Evolutionary conservation across 805 yeast genomes (phyloP).

Genomic region (Wickerhamomyces hampshirensis): DNA sequence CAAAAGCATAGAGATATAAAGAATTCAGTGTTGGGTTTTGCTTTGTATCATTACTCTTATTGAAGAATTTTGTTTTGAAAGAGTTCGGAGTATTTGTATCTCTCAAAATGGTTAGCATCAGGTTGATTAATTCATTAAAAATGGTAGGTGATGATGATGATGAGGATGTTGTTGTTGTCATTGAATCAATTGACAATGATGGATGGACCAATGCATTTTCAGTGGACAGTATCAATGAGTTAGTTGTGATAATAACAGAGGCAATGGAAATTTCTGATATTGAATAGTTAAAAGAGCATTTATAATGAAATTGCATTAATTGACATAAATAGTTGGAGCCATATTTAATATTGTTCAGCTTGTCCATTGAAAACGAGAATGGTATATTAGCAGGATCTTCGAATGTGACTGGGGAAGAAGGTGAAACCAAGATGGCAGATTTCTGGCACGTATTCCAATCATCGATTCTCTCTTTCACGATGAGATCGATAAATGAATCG

Average conservation of each 20-base stretch:
- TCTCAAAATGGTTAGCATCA: constrained; percentile 16
- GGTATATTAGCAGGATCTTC: neutral
- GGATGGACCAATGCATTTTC: constrained; percentile 3
- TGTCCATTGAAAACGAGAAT: neutral
- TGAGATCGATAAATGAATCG: constrained; percentile 59
- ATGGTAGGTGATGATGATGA: too few species aligned
- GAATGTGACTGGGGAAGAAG: too few species aligned
- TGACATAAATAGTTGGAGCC: constrained; percentile 64
- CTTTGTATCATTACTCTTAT: constrained; percentile 21
- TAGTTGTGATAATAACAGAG: constrained; percentile 40
- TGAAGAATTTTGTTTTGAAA: constrained; percentile 40
- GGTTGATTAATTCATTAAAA: constrained; percentile 19
- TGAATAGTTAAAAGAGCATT: constrained; percentile 46
- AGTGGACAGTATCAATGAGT: constrained; percentile 34
- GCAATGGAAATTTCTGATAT: constrained; percentile 46
- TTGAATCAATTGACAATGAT: constrained; percentile 10
- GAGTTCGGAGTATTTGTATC: constrained; percentile 33
- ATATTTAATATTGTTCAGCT: constrained; percentile 39
- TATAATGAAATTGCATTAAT: constrained; percentile 57
- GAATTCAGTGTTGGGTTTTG: constrained; percentile 9
- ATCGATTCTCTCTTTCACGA: constrained; percentile 31
- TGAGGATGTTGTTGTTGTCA: constrained; percentile 17
- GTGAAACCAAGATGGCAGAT: neutral
- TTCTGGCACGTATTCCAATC: neutral
- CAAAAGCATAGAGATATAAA: constrained; percentile 22